A percentile compares a stretch with the other conserved stretches of the same genome.
Evolutionary conservation across 2,329 filamentous ascomycete species (phyloP).

Genomic region (Teratosphaeria gauchensis): DNA sequence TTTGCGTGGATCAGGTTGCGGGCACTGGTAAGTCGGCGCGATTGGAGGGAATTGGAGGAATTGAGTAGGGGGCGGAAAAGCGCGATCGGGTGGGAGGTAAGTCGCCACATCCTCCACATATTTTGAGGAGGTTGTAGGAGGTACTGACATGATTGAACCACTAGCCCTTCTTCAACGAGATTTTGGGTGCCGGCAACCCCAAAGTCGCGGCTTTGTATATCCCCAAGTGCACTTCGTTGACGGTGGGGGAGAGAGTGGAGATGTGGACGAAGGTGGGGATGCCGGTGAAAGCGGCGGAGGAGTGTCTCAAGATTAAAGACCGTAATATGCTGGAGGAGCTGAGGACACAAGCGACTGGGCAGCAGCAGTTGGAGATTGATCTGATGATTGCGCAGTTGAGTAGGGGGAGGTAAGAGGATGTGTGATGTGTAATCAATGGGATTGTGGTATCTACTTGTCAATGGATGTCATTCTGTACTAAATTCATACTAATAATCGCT

Average conservation of each 20-base stretch:
- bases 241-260: conserved; percentile 60
- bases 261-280: conserved; percentile 95
- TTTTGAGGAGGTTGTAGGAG: not conserved
- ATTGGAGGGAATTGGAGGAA: conserved; percentile 90
- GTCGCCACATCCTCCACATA: conserved; percentile 20
- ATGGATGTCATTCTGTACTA: not conserved
- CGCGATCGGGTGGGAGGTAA: conserved; percentile 91
- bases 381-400: conserved; percentile 51
- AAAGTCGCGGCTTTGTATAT: conserved; percentile 77
- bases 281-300: conserved; percentile 79
- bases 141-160: not conserved
- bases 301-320: conserved; percentile 76
- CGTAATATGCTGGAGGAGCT: conserved; percentile 63
- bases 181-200: conserved; percentile 79
- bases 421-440: not conserved
- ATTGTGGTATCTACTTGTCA: not conserved
- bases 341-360: conserved; percentile 60
- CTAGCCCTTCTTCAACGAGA: conserved; percentile 84
- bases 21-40: conserved; percentile 77
- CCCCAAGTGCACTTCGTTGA: conserved; percentile 69
- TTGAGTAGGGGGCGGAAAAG: conserved; percentile 68
- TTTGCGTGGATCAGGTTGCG: conserved; percentile 80
- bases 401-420: conserved; percentile 11
- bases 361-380: conserved; percentile 67
- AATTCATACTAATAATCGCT: not conserved